Evolutionary conservation across 2,329 filamentous ascomycete species (phyloP), one percentile per base, ranked within the genome.

Genomic region (Trichoderma sp.): DNA sequence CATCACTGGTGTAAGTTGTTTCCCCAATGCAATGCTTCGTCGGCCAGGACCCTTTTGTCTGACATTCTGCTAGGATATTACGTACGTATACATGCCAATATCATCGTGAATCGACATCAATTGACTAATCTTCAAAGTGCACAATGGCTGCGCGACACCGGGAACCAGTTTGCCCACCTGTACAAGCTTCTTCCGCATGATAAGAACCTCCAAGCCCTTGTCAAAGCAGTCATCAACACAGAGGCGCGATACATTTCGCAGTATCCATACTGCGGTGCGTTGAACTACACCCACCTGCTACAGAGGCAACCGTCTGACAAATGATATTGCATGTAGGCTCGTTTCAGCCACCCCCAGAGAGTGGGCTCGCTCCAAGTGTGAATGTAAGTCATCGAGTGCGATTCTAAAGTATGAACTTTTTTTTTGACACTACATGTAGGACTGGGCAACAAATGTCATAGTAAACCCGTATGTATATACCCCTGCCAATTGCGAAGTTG

Each of bases 341-440:
- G 13, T 97, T 97, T 82, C 94, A 97, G 79, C 93, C 94, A 2
- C 94, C 94, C 0, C 86, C 89, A 3, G 92, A 93, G 66, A 94
- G 92, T 66, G 88, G 89, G 3, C 73, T 79, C 13, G 58, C 74
- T 64, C 76, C 77, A 1, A 74, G 71, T 17, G 70, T 75, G n/a
- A 78, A 78, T 39, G 76, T 76, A 58, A 66, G 74, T 58, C 3
- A 32, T 11, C 0, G 11, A 28, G 1, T 1, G 3, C 23, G 13
- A 11, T 8, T 39, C 5, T n/a, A 13, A 12, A 11, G 26, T 36
- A 4, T 59, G 11, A 2, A 65, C 5, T 7, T 32, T 12, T 13
- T 59, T 23, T 12, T 71, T 30, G 15, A 71, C 23, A 15, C 28
- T 30, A 9, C 58, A 8, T 17, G 32, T 5, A 74, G 75, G 74